Evolutionary conservation across 2,329 filamentous ascomycete genomes (phyloP).

Genomic region (Atkinsonella hypoxylon): DNA sequence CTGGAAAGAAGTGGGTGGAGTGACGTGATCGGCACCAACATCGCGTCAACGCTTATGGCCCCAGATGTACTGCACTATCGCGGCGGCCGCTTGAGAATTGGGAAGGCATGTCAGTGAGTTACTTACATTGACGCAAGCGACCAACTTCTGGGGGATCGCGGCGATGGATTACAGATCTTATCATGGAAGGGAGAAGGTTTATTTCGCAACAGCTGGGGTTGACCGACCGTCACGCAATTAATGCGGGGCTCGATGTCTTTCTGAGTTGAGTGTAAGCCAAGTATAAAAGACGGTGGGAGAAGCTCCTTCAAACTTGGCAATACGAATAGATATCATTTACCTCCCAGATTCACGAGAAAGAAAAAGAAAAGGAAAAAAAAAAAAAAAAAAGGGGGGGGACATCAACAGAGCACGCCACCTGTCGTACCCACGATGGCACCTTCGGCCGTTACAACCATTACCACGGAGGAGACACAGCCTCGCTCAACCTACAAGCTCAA

Average conservation of each 20-base stretch:
- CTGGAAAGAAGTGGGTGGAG: constrained; percentile 1
- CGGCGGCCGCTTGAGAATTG: rapidly evolving
- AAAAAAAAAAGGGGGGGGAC: too few relatives aligned
- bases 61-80: not conserved
- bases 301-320: too few relatives aligned
- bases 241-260: not conserved
- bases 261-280: not conserved
- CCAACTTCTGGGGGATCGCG: not conserved
- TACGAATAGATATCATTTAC: too few relatives aligned
- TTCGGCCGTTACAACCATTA: constrained; percentile 9
- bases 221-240: constrained; percentile 1
- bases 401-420: too few relatives aligned
- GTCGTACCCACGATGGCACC: constrained; percentile 11
- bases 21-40: constrained; percentile 12
- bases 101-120: not conserved
- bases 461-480: constrained; percentile 6
- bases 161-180: not conserved
- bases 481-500: constrained; percentile 13
- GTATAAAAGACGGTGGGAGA: not conserved
- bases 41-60: constrained; percentile 8
- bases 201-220: constrained; percentile 1
- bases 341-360: too few relatives aligned
- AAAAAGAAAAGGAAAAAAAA: too few relatives aligned
- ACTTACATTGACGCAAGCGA: not conserved
- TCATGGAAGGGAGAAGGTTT: not conserved